These are phyloP conservation scores for Physcomitrellopsis africana DNA, from an alignment of 225 moss, liverwort and hornwort genomes.

Conservation along the genomic window DNA sequence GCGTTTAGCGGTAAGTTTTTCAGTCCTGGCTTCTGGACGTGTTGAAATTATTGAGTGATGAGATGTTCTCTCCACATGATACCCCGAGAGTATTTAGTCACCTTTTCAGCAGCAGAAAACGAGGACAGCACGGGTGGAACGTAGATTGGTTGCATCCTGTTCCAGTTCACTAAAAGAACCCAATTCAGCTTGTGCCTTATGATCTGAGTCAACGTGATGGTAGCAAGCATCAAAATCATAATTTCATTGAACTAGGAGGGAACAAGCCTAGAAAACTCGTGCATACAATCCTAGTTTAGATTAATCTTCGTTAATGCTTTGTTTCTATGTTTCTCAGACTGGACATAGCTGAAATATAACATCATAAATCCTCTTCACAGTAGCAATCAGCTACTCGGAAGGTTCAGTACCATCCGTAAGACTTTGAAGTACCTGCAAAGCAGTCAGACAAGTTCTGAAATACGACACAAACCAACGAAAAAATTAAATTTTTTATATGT, in stretches of 20 bases:
- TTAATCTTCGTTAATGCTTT: background rate
- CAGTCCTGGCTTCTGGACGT: too few relatives aligned
- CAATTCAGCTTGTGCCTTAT: slow-evolving; percentile 31
- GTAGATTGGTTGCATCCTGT: slow-evolving; percentile 83
- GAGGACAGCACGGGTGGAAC: slow-evolving; percentile 97
- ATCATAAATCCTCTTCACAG: slow-evolving; percentile 91
- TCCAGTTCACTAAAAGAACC: slow-evolving; percentile 26
- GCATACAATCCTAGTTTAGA: background rate
- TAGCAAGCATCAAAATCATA: slow-evolving; percentile 14
- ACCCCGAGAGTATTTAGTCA: too few relatives aligned
- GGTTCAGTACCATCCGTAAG: slow-evolving; percentile 93
- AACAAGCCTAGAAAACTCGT: slow-evolving; percentile 2
- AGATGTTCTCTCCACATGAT: too few relatives aligned
- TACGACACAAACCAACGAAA: slow-evolving; percentile 22
- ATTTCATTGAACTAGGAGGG: slow-evolving; percentile 10
- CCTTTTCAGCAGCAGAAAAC: slow-evolving; percentile 36
- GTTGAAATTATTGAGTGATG: too few relatives aligned
- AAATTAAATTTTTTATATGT: too few relatives aligned
- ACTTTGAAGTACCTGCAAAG: slow-evolving; percentile 83
- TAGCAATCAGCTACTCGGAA: slow-evolving; percentile 79
- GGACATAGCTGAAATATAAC: slow-evolving; percentile 78
- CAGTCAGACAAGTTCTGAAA: slow-evolving; percentile 27
- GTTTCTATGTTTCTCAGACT: background rate
- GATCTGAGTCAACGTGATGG: slow-evolving; percentile 1
- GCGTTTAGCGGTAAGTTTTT: too few relatives aligned